Conservation (phyloP, 805 yeast species). For the Pichia cabralensis region DNA sequence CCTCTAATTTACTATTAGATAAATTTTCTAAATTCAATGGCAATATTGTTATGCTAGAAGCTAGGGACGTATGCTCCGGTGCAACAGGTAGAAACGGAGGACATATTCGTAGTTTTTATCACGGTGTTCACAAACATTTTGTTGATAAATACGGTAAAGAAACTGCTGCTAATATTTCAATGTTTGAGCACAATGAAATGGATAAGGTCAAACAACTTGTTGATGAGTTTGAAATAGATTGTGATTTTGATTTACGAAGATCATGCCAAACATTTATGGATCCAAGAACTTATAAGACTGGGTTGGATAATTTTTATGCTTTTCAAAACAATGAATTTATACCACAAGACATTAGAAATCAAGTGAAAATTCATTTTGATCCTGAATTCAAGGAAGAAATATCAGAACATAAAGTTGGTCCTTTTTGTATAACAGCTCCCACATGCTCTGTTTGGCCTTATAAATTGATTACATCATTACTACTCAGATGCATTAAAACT, state of each 20-base stretch:
- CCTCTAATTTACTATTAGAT: slow-evolving; percentile 19
- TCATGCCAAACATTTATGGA: slow-evolving; percentile 28
- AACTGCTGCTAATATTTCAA: slow-evolving; percentile 27
- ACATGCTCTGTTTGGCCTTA: slow-evolving; percentile 39
- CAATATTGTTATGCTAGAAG: slow-evolving; percentile 25
- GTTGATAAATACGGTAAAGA: slow-evolving; percentile 15
- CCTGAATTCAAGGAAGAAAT: slow-evolving; percentile 21
- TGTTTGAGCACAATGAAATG: slow-evolving; percentile 28
- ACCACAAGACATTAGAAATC: slow-evolving; percentile 17
- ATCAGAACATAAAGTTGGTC: slow-evolving; percentile 21
- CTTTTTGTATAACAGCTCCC: slow-evolving; percentile 28
- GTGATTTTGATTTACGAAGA: slow-evolving; percentile 27
- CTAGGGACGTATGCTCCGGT: slow-evolving; percentile 29
- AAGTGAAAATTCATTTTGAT: slow-evolving; percentile 24
- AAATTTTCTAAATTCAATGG: not conserved
- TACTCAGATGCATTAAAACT: slow-evolving; percentile 23
- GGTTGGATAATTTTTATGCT: slow-evolving; percentile 15
- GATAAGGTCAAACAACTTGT: slow-evolving; percentile 25
- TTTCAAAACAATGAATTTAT: slow-evolving; percentile 23
- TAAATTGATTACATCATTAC: slow-evolving; percentile 28
- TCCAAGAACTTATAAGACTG: slow-evolving; percentile 6
- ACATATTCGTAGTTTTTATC: slow-evolving; percentile 31
- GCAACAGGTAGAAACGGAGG: slow-evolving; percentile 44
- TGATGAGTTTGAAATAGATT: slow-evolving; percentile 27
- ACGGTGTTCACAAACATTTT: slow-evolving; percentile 13